phyloP scores from a whole-genome alignment of 2,329 filamentous ascomycete species.

The Pleomassaria siparia region DNA sequence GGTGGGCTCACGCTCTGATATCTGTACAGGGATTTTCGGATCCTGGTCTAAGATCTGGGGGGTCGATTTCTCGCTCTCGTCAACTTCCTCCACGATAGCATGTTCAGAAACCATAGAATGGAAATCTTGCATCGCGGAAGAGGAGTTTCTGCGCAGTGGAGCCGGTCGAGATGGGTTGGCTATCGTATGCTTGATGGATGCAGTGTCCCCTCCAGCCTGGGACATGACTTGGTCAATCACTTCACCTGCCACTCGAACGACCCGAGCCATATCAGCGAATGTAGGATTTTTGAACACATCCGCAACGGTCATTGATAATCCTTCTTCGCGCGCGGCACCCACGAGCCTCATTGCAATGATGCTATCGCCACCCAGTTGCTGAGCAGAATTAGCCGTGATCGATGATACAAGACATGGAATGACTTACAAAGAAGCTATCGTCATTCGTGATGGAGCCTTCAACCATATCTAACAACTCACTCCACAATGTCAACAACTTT shows the following conservation, averaged over 20 bases:
- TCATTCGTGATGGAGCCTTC: slow-evolving; percentile 36
- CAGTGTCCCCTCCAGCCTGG: slow-evolving; percentile 26
- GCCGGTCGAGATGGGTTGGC: slow-evolving; percentile 18
- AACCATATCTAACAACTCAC: slow-evolving; percentile 35
- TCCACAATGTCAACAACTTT: slow-evolving; percentile 35
- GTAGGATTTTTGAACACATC: slow-evolving; percentile 39
- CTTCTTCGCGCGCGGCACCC: slow-evolving; percentile 35
- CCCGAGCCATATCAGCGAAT: slow-evolving; percentile 37
- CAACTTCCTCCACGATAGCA: slow-evolving; percentile 17
- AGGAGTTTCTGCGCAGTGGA: slow-evolving; percentile 18
- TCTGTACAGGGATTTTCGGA: not conserved
- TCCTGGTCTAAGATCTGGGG: slow-evolving; percentile 6
- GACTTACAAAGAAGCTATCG: slow-evolving; percentile 35
- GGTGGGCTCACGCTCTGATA: slow-evolving; percentile 3
- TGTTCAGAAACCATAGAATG: slow-evolving; percentile 34
- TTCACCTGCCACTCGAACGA: slow-evolving; percentile 37
- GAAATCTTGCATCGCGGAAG: slow-evolving; percentile 32
- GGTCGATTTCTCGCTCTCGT: slow-evolving; percentile 16
- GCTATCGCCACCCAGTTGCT: slow-evolving; percentile 36
- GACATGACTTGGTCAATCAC: slow-evolving; percentile 40
- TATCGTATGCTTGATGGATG: slow-evolving; percentile 13
- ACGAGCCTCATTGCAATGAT: slow-evolving; percentile 40
- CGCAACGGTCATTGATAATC: slow-evolving; percentile 37
- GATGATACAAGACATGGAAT: not conserved
- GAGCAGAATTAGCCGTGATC: slow-evolving; percentile 4